Evolutionary conservation across 2,329 filamentous ascomycete species (phyloP).

Genomic region (Xylaria digitata): DNA sequence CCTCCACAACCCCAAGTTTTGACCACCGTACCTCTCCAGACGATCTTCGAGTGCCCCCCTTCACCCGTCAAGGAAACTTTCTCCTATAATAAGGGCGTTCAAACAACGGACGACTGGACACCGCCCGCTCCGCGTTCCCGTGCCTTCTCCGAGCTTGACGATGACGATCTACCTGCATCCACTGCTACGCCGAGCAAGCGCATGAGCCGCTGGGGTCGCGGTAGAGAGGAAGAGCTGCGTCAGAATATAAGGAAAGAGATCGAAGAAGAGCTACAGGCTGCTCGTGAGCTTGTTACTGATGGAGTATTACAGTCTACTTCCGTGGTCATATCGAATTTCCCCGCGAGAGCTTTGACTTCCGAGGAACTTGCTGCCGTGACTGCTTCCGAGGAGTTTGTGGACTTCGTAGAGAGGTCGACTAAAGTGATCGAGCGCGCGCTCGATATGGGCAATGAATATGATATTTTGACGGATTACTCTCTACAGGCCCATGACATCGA

Average conservation of each 20-base stretch:
- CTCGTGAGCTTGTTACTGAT: constrained; percentile 70
- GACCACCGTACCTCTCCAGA: constrained; percentile 77
- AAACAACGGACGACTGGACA: constrained; percentile 83
- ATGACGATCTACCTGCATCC: constrained; percentile 67
- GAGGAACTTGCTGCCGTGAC: constrained; percentile 93
- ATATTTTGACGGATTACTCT: constrained; percentile 94
- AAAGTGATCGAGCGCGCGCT: constrained; percentile 97
- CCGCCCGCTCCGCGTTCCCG: constrained; percentile 64
- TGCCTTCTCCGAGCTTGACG: constrained; percentile 70
- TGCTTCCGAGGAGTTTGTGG: constrained; percentile 90
- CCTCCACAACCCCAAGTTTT: constrained; percentile 72
- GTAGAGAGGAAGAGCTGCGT: constrained; percentile 89
- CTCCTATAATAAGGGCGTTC: constrained; percentile 96
- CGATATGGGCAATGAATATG: constrained; percentile 84
- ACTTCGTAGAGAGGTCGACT: constrained; percentile 94
- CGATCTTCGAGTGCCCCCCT: constrained; percentile 83
- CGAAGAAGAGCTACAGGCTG: constrained; percentile 86
- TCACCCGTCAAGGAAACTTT: constrained; percentile 84
- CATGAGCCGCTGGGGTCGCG: constrained; percentile 80
- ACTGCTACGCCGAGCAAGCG: constrained; percentile 75
- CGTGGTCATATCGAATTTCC: constrained; percentile 69
- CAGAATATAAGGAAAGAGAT: constrained; percentile 88
- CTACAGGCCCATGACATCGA: constrained; percentile 79
- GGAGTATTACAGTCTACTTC: constrained; percentile 59
- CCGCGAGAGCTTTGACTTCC: constrained; percentile 79